Percentiles rank a stretch among this genome's conserved stretches.
Conservation (phyloP, 345 rosid species). For the Eucalyptus viminalis region DNA sequence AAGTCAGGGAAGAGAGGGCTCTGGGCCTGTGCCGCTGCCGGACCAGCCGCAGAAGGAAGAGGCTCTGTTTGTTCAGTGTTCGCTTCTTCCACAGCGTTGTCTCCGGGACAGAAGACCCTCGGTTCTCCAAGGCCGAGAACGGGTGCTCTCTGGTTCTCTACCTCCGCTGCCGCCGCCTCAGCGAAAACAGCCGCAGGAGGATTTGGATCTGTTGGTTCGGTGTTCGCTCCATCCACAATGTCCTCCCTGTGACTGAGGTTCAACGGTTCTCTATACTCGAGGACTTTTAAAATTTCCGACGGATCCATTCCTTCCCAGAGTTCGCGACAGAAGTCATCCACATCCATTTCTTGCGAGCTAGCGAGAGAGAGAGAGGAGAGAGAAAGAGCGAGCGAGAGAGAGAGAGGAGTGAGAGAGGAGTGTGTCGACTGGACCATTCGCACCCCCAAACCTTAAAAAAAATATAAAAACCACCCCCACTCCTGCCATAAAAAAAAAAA, state of each 20-base stretch:
- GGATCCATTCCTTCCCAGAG: rapidly evolving
- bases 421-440: too few species aligned
- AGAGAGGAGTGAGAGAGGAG: too few species aligned
- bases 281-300: background rate
- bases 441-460: too few species aligned
- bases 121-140: background rate
- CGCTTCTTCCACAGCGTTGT: background rate
- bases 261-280: background rate
- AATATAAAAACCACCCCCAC: too few species aligned
- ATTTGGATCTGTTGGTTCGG: background rate
- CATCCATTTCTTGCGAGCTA: background rate
- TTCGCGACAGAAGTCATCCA: rapidly evolving
- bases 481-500: too few species aligned
- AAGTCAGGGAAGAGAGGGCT: rapidly evolving
- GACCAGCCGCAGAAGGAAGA: background rate
- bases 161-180: background rate
- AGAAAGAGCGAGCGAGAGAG: too few species aligned
- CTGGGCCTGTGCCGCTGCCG: background rate
- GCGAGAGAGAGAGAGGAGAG: background rate
- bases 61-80: background rate
- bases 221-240: background rate
- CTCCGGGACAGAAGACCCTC: background rate
- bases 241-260: background rate
- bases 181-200: background rate
- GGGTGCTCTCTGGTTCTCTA: background rate